Base-by-base conservation (phyloP, 2,329 filamentous ascomycete species). In the Ilyonectria destructans region DNA sequence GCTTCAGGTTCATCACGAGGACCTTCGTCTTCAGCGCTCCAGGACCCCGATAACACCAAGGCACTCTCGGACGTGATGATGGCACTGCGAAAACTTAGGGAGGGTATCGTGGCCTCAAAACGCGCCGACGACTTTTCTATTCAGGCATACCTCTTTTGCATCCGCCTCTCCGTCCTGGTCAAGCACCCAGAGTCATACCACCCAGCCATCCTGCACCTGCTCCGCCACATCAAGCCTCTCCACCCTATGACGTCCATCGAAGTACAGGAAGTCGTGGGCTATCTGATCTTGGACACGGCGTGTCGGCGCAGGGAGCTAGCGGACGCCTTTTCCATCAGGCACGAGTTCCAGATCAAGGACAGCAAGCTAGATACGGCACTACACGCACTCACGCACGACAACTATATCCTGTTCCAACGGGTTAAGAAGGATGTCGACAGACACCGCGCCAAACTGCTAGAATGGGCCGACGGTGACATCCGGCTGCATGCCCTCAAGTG, bases 121-220 rank as follows among this genome's bases (percentile, higher is more conserved):
- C 90, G 95, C 21, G 85, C 87, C 40, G 93, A 97, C 77, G 85
- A 89, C 59, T 99, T 99, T 81, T 91, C 96, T 1, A 90, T 93
- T n/a, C 91, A 95, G 74, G 93, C 91, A 17, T 97, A 98, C 82
- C 90, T 97, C 69, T 98, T 98, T 85, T 94, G 93, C 75, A 93
- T 97, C 75, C 92, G 95, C 62, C 87, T 95, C 29, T 91, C 93
- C 26, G 91, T 99, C 69, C 88, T 97, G 37, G 90, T 92, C 65
- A 90, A 91, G 71, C 92, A 97, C 74, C 93, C 92, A 74, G 94
- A 97, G 74, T 95, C 95, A 1, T 99, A 98, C 80, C 92, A 96
- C 71, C 94, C 96, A 0, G 94, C 96, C 1, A 89, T 98, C 23
- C 87, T 93, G 45, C 90, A 97, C 75, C 87, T 98, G 2, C 85